Conservation (phyloP, 352 stramenopile genomes). For the Globisporangium megalacanthum region DNA sequence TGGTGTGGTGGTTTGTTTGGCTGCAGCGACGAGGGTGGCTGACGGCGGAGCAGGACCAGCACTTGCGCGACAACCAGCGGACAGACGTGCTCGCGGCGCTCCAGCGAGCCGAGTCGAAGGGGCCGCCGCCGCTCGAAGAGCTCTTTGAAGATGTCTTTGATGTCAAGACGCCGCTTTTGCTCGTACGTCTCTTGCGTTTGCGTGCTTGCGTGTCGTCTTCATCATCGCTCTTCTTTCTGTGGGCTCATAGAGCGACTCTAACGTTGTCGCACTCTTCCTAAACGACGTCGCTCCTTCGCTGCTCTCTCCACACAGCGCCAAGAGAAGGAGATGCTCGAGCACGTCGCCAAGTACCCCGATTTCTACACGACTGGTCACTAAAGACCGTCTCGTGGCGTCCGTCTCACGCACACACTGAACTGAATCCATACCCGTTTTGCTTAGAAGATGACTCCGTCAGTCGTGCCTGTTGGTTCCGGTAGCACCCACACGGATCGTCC, state of each 20-base stretch:
- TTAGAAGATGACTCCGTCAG: background rate
- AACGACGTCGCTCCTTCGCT: no score
- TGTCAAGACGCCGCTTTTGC: conserved; percentile 90
- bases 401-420: no score
- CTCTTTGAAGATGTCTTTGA: conserved; percentile 98
- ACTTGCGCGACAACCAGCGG: conserved; percentile 85
- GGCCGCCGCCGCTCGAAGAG: conserved; percentile 74
- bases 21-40: conserved; percentile 78
- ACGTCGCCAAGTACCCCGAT: conserved; percentile 92
- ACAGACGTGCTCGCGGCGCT: conserved; percentile 81
- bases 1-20: background rate
- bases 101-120: conserved; percentile 88
- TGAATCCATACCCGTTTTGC: no score
- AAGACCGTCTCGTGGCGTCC: conserved; percentile 4
- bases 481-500: no score
- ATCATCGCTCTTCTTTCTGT: no score
- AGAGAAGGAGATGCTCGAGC: conserved; percentile 88
- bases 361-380: conserved; percentile 71
- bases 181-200: conserved; percentile 63
- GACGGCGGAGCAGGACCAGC: conserved; percentile 76
- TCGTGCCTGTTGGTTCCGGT: no score
- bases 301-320: conserved; percentile 90
- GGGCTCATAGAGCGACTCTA: no score
- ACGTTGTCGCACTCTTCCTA: conserved; percentile 2
- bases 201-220: no score